Evolutionary conservation across 805 yeast genomes (phyloP).

Genomic region (Candida chilensis): DNA sequence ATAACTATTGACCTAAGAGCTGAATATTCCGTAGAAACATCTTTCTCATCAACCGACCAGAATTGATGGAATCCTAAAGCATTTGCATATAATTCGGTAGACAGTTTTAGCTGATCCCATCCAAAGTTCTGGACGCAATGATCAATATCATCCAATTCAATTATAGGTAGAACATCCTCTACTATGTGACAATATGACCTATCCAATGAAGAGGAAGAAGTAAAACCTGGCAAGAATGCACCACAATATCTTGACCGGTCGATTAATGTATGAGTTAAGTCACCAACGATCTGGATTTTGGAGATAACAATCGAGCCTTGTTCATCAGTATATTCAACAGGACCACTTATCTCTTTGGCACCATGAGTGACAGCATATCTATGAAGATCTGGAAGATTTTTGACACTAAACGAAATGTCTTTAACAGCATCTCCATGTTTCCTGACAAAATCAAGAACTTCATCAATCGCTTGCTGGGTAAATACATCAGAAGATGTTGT

Average conservation of each 20-base stretch:
- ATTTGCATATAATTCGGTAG: slow-evolving; percentile 50
- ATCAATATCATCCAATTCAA: slow-evolving; percentile 42
- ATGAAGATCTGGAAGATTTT: slow-evolving; percentile 34
- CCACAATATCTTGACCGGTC: slow-evolving; percentile 30
- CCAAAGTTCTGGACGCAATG: slow-evolving; percentile 77
- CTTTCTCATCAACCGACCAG: slow-evolving; percentile 81
- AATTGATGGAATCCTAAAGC: slow-evolving; percentile 68
- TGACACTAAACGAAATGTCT: slow-evolving; percentile 64
- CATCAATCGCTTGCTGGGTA: slow-evolving; percentile 3
- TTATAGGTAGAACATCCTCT: slow-evolving; percentile 16
- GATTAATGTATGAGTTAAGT: slow-evolving; percentile 61
- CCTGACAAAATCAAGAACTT: slow-evolving; percentile 34
- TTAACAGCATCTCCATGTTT: slow-evolving; percentile 76
- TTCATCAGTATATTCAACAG: slow-evolving; percentile 22
- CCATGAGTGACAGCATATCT: slow-evolving; percentile 42
- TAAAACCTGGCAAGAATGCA: slow-evolving; percentile 42
- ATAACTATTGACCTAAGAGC: slow-evolving; percentile 70
- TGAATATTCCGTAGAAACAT: slow-evolving; percentile 59
- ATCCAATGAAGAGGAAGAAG: no score
- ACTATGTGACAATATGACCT: no score
- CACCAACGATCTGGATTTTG: slow-evolving; percentile 44
- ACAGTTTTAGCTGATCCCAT: slow-evolving; percentile 55
- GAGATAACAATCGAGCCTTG: slow-evolving; percentile 48
- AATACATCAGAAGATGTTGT: slow-evolving; percentile 7
- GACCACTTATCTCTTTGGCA: slow-evolving; percentile 26